A percentile compares a stretch with the other conserved stretches of the same genome.
Evolutionary conservation across 1,284 basidiomycete species (phyloP).

Genomic region (Chalciporus sp.): DNA sequence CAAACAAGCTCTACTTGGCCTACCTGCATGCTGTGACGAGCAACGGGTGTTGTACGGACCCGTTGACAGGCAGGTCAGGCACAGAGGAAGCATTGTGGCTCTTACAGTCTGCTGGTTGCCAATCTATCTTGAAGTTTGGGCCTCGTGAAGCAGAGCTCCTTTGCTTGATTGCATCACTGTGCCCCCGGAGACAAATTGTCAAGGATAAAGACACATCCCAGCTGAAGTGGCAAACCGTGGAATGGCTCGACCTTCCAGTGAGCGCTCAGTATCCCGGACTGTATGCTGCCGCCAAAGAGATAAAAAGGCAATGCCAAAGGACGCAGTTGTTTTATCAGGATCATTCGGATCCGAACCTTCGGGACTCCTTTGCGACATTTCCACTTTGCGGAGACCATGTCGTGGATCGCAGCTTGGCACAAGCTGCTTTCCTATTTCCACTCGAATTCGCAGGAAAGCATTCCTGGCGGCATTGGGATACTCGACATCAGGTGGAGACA

Average conservation of each 20-base stretch:
- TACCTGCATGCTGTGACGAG: conserved; percentile 51
- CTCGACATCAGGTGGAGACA: conserved; percentile 6
- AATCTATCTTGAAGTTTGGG: conserved; percentile 41
- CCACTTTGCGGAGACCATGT: conserved; percentile 10
- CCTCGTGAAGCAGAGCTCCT: conserved; percentile 37
- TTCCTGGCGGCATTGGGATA: conserved; percentile 3
- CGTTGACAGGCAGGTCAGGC: conserved; percentile 46
- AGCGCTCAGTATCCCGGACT: conserved; percentile 39
- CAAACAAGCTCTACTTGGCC: conserved; percentile 40
- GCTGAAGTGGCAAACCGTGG: conserved; percentile 35
- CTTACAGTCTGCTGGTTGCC: conserved; percentile 39
- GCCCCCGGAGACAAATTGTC: conserved; percentile 40
- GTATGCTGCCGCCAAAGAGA: conserved; percentile 23
- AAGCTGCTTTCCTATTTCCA: conserved; percentile 13
- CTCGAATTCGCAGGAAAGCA: conserved; percentile 2
- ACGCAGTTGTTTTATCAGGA: conserved; percentile 13
- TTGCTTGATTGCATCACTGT: conserved; percentile 36
- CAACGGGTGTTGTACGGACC: conserved; percentile 43
- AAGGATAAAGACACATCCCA: conserved; percentile 30
- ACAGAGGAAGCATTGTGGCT: conserved; percentile 47
- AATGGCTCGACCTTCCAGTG: conserved; percentile 17
- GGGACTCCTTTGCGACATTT: conserved; percentile 8
- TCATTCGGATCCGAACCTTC: background rate
- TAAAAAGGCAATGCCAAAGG: conserved; percentile 33
- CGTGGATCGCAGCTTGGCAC: conserved; percentile 15